Evolutionary conservation across 2,329 filamentous ascomycete genomes (phyloP), one percentile per base, ranked within the genome.

Genomic region (Epichloe aotearoae): DNA sequence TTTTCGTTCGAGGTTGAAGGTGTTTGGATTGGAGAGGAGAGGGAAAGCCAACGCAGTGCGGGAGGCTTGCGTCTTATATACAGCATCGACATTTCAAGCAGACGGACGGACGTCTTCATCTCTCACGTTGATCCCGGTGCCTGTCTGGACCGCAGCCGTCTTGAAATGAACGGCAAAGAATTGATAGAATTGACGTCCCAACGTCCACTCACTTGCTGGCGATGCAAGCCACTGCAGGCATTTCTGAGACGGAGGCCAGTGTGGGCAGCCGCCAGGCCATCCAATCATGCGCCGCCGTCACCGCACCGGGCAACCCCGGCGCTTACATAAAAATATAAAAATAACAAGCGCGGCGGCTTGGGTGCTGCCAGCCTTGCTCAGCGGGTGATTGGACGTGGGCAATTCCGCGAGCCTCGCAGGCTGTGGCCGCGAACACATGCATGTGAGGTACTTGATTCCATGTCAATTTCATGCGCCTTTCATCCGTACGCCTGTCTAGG

Each of bases 401-500:
- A 8, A 26, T 26, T 26, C 23, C 23, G 23, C 23, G 23, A 26
- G 23, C 23, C 23, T 7, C 6, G 26, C 26, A 10, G 8, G 8
- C 26, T 30, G 26, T 30, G 26, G 26, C 26, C 26, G 26, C 26
- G 1, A 30, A 30, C 12, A 26, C 7, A 26, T 3, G 23, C 2
- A 33, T 12, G 26, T 15, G 15, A 49, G 26, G 26, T 34, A 7
- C 55, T 61, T 57, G 60, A 58, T 66, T 65, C 58, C 59, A 65
- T 66, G 67, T 67, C 47, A 41, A 43, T 44, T 47, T 44, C 33
- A 56, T 67, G 61, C 66, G 65, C 68, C 69, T 55, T 53, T 62
- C 7, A 26, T 26, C 23, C 23, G 23, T 26, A 69, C 70, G 66
- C 70, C 68, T 62, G 67, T 69, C 65, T 68, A 67, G 49, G 47